phyloP scores from a whole-genome alignment of 2,329 filamentous ascomycete species.

The Tolypocladium endophyticum region DNA sequence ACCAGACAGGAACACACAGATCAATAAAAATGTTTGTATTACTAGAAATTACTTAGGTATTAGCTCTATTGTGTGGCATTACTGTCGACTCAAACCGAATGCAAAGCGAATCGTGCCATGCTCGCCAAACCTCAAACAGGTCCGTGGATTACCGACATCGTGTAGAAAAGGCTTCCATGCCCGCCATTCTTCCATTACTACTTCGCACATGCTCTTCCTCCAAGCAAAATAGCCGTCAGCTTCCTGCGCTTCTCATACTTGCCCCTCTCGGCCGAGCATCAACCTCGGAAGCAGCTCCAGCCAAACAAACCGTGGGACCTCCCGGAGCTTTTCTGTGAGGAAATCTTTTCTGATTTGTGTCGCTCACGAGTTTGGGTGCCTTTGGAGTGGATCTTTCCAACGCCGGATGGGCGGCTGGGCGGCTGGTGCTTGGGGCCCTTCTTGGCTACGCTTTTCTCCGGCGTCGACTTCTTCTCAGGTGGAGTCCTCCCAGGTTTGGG shows the following conservation, averaged over 20 bases:
- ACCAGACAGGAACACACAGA: neutral
- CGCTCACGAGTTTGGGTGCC: neutral
- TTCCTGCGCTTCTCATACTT: neutral
- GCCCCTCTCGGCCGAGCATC: neutral
- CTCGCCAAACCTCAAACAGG: neutral
- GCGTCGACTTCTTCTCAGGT: neutral
- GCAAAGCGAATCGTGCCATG: neutral
- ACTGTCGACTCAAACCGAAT: neutral
- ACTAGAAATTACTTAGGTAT: neutral
- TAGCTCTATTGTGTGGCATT: neutral
- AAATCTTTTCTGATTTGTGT: neutral
- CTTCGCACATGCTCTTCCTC: neutral
- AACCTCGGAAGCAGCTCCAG: neutral
- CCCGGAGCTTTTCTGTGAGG: neutral
- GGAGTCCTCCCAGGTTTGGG: neutral
- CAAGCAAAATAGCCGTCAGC: neutral
- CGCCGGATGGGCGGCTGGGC: neutral
- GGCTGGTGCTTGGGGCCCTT: neutral
- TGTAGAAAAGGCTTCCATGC: neutral
- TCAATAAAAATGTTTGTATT: neutral
- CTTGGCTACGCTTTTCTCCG: neutral
- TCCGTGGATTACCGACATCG: neutral
- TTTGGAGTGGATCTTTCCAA: neutral
- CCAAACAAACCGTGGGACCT: neutral
- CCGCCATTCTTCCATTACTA: neutral